These are phyloP conservation scores for Saccharomycopsis selenospora DNA, from an alignment of 805 yeast species.

Conservation along the genomic window DNA sequence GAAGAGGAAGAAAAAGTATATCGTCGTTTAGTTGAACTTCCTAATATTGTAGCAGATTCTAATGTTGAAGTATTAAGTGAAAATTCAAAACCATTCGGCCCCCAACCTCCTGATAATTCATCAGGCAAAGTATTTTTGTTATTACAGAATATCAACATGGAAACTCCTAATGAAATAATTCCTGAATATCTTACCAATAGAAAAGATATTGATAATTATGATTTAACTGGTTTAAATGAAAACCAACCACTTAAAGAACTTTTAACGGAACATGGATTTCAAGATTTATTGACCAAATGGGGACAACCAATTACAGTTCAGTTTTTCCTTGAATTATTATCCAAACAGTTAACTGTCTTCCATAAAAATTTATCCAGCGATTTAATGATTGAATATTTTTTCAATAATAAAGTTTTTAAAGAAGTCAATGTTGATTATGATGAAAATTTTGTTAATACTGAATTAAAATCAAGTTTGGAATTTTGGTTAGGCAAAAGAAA, in stretches of 20 bases:
- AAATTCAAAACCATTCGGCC: too few relatives aligned
- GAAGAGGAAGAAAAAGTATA: too few relatives aligned
- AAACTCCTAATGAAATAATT: too few relatives aligned
- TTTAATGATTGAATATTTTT: slow-evolving; percentile 46
- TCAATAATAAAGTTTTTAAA: slow-evolving; percentile 35
- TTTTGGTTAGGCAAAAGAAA: not conserved
- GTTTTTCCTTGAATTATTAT: slow-evolving; percentile 47
- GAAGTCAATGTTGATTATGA: slow-evolving; percentile 35
- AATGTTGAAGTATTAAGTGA: too few relatives aligned
- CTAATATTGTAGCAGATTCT: too few relatives aligned
- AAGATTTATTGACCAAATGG: slow-evolving; percentile 33
- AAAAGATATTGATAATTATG: not conserved
- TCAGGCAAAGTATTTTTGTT: too few relatives aligned
- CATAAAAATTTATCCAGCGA: slow-evolving; percentile 30
- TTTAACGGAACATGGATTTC: not conserved
- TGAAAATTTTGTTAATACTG: slow-evolving; percentile 9
- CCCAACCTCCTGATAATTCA: too few relatives aligned
- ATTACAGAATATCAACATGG: too few relatives aligned
- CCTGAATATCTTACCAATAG: too few relatives aligned
- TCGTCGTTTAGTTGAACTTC: too few relatives aligned
- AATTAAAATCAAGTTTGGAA: not conserved
- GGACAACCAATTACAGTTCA: slow-evolving; percentile 46
- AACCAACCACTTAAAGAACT: not conserved
- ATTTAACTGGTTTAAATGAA: not conserved
- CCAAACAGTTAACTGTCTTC: slow-evolving; percentile 38